A percentile compares a stretch with the other conserved stretches of the same genome.
Evolutionary conservation across 2,329 filamentous ascomycete species (phyloP).

Genomic region (Aspergillus nomiae): DNA sequence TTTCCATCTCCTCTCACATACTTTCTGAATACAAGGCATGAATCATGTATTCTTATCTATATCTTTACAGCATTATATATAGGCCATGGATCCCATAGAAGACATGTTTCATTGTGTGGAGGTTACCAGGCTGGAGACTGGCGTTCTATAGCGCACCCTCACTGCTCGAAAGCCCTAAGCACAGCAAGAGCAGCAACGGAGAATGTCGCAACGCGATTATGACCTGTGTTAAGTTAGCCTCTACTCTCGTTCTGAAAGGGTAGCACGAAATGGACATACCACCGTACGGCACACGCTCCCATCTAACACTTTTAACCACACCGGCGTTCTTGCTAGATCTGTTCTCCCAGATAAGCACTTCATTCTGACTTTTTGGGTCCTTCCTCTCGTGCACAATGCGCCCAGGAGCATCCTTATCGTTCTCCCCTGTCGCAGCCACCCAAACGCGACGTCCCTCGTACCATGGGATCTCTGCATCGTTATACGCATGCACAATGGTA

Average conservation of each 20-base stretch:
- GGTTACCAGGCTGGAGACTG: neutral
- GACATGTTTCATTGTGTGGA: neutral
- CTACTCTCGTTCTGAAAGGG: neutral
- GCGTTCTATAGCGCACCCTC: neutral
- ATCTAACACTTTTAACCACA: constrained; percentile 42
- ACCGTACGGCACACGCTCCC: constrained; percentile 48
- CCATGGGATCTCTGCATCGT: constrained; percentile 83
- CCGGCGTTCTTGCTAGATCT: constrained; percentile 14
- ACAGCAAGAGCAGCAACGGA: constrained; percentile 41
- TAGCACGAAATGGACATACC: constrained; percentile 33
- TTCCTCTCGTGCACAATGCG: constrained; percentile 30
- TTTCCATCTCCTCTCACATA: constrained; percentile 21
- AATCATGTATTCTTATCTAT: neutral
- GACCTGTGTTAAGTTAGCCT: constrained; percentile 29
- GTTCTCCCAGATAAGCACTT: constrained; percentile 44
- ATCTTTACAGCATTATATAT: neutral
- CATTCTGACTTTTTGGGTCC: constrained; percentile 31
- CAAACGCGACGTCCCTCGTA: constrained; percentile 46
- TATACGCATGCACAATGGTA: constrained; percentile 74
- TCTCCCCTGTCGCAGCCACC: constrained; percentile 38
- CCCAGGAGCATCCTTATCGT: constrained; percentile 28
- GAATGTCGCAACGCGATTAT: constrained; percentile 45
- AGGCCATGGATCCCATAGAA: neutral
- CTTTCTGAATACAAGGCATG: neutral
- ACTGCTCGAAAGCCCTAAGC: constrained; percentile 40